phyloP scores from a whole-genome alignment of 805 yeast species.

The Saccharomycopsis amapae region DNA sequence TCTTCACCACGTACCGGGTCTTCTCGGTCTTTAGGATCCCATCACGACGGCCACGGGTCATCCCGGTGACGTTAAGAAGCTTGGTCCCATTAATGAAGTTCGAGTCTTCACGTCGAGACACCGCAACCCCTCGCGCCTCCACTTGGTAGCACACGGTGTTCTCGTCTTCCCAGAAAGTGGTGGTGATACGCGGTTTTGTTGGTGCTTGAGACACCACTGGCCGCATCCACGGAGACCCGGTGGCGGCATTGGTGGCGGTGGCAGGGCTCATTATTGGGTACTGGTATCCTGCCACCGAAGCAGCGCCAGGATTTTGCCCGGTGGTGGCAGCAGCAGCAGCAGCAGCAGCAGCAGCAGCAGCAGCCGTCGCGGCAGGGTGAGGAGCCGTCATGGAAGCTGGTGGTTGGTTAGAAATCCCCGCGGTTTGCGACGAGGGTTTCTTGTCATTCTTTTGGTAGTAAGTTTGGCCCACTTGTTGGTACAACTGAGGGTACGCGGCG shows the following conservation, averaged over 20 bases:
- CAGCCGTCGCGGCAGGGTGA: not conserved
- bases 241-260: not conserved
- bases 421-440: too few relatives aligned
- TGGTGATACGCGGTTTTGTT: conserved; percentile 54
- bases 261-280: not conserved
- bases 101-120: conserved; percentile 77
- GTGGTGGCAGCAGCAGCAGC: conserved; percentile 9
- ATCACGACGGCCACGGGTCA: conserved; percentile 83
- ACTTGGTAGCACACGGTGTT: conserved; percentile 80
- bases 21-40: conserved; percentile 76
- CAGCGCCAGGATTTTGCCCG: not conserved
- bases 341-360: conserved; percentile 2
- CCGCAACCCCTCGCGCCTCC: conserved; percentile 73
- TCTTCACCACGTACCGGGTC: conserved; percentile 72
- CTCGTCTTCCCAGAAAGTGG: conserved; percentile 90
- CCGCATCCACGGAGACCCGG: not conserved
- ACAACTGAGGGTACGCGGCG: too few relatives aligned
- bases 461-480: too few relatives aligned
- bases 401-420: too few relatives aligned
- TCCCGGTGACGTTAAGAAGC: conserved; percentile 72
- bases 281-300: not conserved
- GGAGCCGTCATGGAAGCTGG: not conserved
- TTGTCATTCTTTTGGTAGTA: too few relatives aligned
- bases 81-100: conserved; percentile 85
- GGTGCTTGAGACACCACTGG: conserved; percentile 6